Evolutionary conservation across 2,329 filamentous ascomycete genomes (phyloP), one percentile per base, ranked within the genome.

Genomic region (Geosmithia flava): DNA sequence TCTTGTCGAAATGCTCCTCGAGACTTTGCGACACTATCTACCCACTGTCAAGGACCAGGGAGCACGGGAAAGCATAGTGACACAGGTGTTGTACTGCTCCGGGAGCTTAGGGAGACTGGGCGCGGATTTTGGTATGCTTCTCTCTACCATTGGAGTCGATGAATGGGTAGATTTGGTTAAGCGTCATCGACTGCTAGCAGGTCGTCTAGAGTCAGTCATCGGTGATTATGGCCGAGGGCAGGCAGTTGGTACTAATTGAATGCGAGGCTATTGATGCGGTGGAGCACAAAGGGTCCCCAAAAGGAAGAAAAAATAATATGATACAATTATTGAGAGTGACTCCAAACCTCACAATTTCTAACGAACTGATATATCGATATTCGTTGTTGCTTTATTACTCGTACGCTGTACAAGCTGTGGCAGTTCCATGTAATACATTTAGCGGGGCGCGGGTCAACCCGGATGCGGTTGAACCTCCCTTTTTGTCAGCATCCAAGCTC

Each of bases 101-200:
- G 87, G 88, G 44, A 96, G 90, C 65, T 69, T 98, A 45, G 91
- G 91, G 1, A 77, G 93, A 44, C 69, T 97, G 0, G 93, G 93
- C 2, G 90, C 87, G 1, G 93, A 98, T 62, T 98, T 98, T 65
- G 85, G 90, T 49, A 78, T 95, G 69, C 78, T 96, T 54, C 74
- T 97, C 50, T 87, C 89, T 8, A 57, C 55, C 11, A 54, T 61
- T 33, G 72, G 72, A 1, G 71, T 77, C 46, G 69, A 76, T 52
- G 81, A 95, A 64, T 96, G 90, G 90, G 85, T 89, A 39, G 85
- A 90, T 50, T 78, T 95, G 33, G 88, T 95, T 63, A 87, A 85
- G 64, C 86, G 91, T 55, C 91, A 96, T 68, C 80, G 87, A 42
- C 75, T 90, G 13, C 73, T 96, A 58, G 88, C 90, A 17, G 87